Base-by-base conservation (phyloP, 2,329 filamentous ascomycete species). In the Colletotrichum liriopes region DNA sequence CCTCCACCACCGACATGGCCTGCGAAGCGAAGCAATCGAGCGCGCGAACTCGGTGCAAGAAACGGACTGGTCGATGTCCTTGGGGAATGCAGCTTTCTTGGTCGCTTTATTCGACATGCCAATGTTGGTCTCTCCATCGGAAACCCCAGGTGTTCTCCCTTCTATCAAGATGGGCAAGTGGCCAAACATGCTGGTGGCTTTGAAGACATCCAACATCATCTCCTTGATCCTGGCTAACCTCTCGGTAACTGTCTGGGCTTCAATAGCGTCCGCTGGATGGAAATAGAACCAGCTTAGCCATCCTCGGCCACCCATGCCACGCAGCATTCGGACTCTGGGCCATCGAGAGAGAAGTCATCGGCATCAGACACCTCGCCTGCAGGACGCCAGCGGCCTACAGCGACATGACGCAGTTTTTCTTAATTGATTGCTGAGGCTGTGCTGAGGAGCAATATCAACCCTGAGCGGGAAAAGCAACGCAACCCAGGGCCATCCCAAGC, bases 351-450 rank as follows among this genome's bases (percentile, higher is more conserved):
- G 52, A 20, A 23, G 32, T 62, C 41, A 32, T 23, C 60, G 14
- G 16, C 14, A 59, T 35, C 32, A 59, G 49, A 45, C 41, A 35
- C 35, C 43, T 58, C 43, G 26, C 52, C 45, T 59, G 43, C 32
- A 58, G 55, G 63, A 29, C 23, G 29, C 55, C 47, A 56, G 37
- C 61, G 51, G 43, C 23, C 45, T 35, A 59, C 54, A 39, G 41
- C 60, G 43, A 68, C 65, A 54, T 52, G 61, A 45, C 45, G 52
- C 39, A 35, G 54, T 16, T 5, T 45, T 52, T 45, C 16, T 62
- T 35, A 7, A 64, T 68, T 72, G 58, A 68, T 64, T 59, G 65
- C 32, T 39, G 69, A 69, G 69, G 69, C 69, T 63, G 69, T 72
- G 69, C 69, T 29, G 51, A 23, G 12, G 54, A n/a, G 16, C 69